Percentiles rank a stretch among this genome's conserved stretches.
phyloP scores from a whole-genome alignment of 75 land plant species.

The Picea glauca region DNA sequence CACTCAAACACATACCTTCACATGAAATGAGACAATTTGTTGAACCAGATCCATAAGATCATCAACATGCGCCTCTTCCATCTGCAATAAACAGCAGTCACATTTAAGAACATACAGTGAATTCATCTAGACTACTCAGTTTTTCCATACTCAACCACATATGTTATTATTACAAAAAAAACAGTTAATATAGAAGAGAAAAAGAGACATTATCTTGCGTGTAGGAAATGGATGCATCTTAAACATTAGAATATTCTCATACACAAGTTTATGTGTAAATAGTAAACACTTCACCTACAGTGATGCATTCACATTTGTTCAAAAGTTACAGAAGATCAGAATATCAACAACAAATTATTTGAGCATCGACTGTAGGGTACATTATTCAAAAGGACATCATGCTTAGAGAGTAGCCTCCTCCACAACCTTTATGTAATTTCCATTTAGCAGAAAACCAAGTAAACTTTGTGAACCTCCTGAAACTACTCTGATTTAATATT shows the following conservation, averaged over 20 bases:
- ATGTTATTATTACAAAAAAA: not conserved
- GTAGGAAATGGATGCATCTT: not conserved
- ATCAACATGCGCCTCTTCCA: constrained; percentile 68
- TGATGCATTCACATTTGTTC: not conserved
- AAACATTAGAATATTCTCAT: not conserved
- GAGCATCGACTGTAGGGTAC: not conserved
- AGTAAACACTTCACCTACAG: not conserved
- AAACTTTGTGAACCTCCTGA: too few species aligned
- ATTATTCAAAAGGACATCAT: too few species aligned
- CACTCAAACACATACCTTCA: constrained; percentile 58
- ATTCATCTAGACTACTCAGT: not conserved
- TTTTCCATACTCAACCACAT: not conserved
- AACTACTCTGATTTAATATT: too few species aligned
- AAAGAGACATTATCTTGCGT: not conserved
- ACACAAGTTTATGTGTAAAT: not conserved
- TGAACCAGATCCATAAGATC: constrained; percentile 94
- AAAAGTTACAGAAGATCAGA: not conserved
- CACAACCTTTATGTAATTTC: too few species aligned
- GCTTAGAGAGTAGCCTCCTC: too few species aligned
- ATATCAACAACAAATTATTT: not conserved
- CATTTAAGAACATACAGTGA: not conserved
- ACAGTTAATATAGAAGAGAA: not conserved
- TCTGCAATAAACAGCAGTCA: constrained; percentile 29
- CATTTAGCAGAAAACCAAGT: too few species aligned
- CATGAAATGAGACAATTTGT: constrained; percentile 96